These are phyloP conservation scores for Vigna nakashimae DNA, from an alignment of 306 rosid genomes.

Conservation along the genomic window DNA sequence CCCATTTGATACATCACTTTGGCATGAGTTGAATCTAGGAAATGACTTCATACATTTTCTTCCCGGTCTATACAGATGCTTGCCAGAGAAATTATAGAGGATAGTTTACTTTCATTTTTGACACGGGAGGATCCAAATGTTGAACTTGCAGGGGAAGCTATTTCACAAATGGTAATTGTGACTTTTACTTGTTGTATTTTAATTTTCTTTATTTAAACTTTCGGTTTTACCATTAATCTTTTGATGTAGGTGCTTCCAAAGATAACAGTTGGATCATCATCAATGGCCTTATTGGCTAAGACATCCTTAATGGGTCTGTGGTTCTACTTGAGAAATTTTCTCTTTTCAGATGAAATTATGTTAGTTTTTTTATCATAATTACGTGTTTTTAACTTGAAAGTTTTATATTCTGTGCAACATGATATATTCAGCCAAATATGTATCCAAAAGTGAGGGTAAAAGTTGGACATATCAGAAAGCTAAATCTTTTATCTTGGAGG, in stretches of 20 bases:
- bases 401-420: conserved; percentile 43
- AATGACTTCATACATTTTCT: conserved; percentile 25
- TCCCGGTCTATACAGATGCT: conserved; percentile 70
- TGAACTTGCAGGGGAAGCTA: conserved; percentile 65
- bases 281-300: conserved; percentile 87
- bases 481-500: conserved; percentile 79
- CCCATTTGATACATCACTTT: conserved; percentile 34
- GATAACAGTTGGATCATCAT: conserved; percentile 88
- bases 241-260: conserved; percentile 75
- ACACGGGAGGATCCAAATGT: conserved; percentile 69
- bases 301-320: conserved; percentile 87
- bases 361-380: conserved; percentile 27
- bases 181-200: conserved; percentile 16
- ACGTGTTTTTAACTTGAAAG: conserved; percentile 38
- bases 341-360: conserved; percentile 39
- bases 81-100: conserved; percentile 92
- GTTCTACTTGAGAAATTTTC: conserved; percentile 34
- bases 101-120: conserved; percentile 74
- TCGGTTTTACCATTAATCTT: conserved; percentile 46
- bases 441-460: conserved; percentile 82
- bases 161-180: conserved; percentile 69
- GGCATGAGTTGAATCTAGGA: conserved; percentile 43
- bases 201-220: conserved; percentile 24
- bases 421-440: conserved; percentile 81
- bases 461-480: conserved; percentile 87